Percentiles rank a stretch among this genome's conserved stretches.
Conservation (phyloP, 441 rosid genomes). For the Pelargonium exstipulatum region DNA sequence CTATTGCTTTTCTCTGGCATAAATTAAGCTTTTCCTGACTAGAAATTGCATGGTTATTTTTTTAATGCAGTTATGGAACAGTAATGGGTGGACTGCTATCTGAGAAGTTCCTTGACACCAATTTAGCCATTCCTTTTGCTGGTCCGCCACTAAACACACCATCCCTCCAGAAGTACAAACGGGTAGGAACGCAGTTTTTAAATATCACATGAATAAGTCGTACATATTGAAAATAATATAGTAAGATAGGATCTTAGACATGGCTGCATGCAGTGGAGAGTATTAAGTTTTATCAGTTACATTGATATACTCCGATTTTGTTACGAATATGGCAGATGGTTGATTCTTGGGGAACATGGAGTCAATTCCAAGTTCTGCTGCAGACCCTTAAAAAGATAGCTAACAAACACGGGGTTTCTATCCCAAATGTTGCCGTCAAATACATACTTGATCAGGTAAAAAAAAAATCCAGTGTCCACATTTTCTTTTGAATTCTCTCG, state of each 20-base stretch:
- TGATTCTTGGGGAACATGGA: conserved; percentile 99
- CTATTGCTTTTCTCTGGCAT: conserved; percentile 8
- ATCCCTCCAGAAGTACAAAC: conserved; percentile 84
- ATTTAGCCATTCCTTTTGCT: conserved; percentile 73
- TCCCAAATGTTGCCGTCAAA: conserved; percentile 83
- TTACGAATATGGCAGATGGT: conserved; percentile 51
- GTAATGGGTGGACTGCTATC: conserved; percentile 94
- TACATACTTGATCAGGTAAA: conserved; percentile 76
- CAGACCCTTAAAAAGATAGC: conserved; percentile 63
- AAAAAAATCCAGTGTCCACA: not conserved
- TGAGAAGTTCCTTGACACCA: conserved; percentile 85
- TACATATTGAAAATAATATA: not conserved
- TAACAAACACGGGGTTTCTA: conserved; percentile 76
- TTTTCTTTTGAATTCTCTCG: not conserved
- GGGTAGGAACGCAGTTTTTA: conserved; percentile 36
- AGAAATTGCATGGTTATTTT: conserved; percentile 17
- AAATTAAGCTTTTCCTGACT: conserved; percentile 12
- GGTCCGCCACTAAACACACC: conserved; percentile 82
- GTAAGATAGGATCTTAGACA: not conserved
- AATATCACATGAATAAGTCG: not conserved
- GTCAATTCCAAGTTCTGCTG: conserved; percentile 70
- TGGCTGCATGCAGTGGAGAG: not conserved
- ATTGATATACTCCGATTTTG: not conserved
- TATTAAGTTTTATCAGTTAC: not conserved
- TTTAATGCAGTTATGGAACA: conserved; percentile 67